phyloP scores from a whole-genome alignment of 495 filamentous ascomycete species.

The Bombardia bombarda region DNA sequence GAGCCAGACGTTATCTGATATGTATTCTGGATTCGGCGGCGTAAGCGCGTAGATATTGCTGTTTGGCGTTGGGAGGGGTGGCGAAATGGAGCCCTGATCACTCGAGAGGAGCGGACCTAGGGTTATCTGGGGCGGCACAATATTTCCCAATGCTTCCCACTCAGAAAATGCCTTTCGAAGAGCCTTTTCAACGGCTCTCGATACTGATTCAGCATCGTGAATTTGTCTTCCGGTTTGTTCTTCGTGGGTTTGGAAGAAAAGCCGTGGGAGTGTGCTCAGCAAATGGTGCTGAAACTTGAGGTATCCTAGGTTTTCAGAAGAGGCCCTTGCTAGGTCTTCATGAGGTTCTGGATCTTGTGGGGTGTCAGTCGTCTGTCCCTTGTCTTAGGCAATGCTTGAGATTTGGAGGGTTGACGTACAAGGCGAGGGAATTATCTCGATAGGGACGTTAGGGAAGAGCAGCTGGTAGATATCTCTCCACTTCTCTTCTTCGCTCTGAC shows the following conservation, averaged over 20 bases:
- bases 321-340: conserved; percentile 13
- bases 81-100: too few species aligned
- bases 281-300: conserved; percentile 20
- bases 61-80: too few species aligned
- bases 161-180: too few species aligned
- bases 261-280: conserved; percentile 12
- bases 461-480: conserved; percentile 24
- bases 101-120: too few species aligned
- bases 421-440: conserved; percentile 22
- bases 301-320: conserved; percentile 10
- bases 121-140: too few species aligned
- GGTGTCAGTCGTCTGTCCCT: conserved; percentile 9
- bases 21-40: too few species aligned
- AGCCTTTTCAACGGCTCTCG: too few species aligned
- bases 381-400: not conserved
- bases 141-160: too few species aligned
- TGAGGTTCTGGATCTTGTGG: conserved; percentile 19
- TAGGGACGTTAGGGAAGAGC: conserved; percentile 18
- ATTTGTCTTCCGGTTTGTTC: conserved; percentile 10
- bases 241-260: conserved; percentile 17
- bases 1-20: too few species aligned
- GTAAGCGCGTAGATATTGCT: too few species aligned
- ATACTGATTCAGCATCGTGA: too few species aligned
- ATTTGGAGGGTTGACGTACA: conserved; percentile 14
- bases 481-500: conserved; percentile 19